These are phyloP conservation scores for Dothidotthia symphoricarpi DNA, from an alignment of 2,329 filamentous ascomycete genomes.

Conservation along the genomic window DNA sequence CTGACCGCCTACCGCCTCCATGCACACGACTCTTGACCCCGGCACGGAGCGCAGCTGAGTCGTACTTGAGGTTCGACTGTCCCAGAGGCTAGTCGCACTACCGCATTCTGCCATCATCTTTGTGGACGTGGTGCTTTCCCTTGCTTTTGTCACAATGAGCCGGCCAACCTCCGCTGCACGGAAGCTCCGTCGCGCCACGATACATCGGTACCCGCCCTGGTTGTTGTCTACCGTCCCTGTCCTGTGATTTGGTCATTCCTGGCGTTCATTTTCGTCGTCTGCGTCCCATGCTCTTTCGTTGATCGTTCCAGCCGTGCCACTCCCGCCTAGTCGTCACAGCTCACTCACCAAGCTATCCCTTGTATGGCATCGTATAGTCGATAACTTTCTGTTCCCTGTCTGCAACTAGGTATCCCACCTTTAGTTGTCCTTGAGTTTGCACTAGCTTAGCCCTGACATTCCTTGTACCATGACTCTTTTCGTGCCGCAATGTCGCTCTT, in stretches of 20 bases:
- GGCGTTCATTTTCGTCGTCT: conserved; percentile 38
- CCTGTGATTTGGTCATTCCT: conserved; percentile 37
- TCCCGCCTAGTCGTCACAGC: conserved; percentile 37
- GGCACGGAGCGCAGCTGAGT: conserved; percentile 35
- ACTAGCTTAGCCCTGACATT: conserved; percentile 32
- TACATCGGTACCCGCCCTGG: conserved; percentile 41
- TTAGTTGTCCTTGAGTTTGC: conserved; percentile 28
- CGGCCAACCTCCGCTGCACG: conserved; percentile 37
- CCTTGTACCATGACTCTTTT: conserved; percentile 30
- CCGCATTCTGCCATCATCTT: conserved; percentile 30
- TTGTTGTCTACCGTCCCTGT: conserved; percentile 22
- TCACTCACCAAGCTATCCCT: conserved; percentile 39
- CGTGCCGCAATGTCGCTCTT: conserved; percentile 30
- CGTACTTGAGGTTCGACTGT: conserved; percentile 26
- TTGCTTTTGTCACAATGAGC: conserved; percentile 27
- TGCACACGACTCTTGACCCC: conserved; percentile 33
- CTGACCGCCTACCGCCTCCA: conserved; percentile 36
- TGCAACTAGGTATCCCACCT: conserved; percentile 31
- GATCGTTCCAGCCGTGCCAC: conserved; percentile 44
- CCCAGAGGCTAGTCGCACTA: conserved; percentile 32
- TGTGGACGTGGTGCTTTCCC: conserved; percentile 23
- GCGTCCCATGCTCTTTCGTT: conserved; percentile 33
- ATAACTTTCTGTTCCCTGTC: conserved; percentile 35
- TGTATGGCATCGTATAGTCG: conserved; percentile 34
- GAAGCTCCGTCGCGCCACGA: conserved; percentile 44